Evolutionary conservation across 1,284 basidiomycete genomes (phyloP), one percentile per base, ranked within the genome.

Genomic region (Phaffia rhodozyma): DNA sequence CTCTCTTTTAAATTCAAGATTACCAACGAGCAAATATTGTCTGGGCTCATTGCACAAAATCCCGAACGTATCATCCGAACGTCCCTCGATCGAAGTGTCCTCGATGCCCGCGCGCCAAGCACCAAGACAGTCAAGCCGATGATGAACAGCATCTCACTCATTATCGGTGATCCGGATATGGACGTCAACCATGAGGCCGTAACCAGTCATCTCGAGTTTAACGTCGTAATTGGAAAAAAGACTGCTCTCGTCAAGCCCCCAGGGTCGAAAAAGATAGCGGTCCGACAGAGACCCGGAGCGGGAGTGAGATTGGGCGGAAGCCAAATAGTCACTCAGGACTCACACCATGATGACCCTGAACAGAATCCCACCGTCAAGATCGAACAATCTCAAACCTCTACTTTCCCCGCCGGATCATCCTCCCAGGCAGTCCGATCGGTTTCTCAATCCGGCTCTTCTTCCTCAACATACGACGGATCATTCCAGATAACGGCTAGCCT

Each of bases 141-240:
- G 0, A 78, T 88, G 1, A 74, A 80, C 70, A 78, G 77, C 13
- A 87, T 82, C 47, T 78, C 82, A 9, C 79, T 96, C 3, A 83
- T 85, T 34, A 79, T 96, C 27, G 91, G 91, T 0, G 86, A 91
- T 16, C 38, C 38, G 16, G 38, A 43, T 66, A 75, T 81, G 5
- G 83, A 85, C 9, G 77, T 79, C 1, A 78, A 82, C 47, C 76
- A 82, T 1, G 83, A 84, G 2, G 83, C 49, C 4, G 54, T n/a
- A 20, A n/a, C 29, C 7, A 30, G 89, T 71, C 84, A 88, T 0
- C 77, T 96, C 56, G 83, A 85, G 70, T 82, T 97, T 63, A 76
- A 79, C 1, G 80, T 97, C 70, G 86, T 85, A 71, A 81, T 85
- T 49, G 86, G 84, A 71, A 97, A 97, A 76, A 87, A 86, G 66